These are phyloP conservation scores for Lentinula lateritia DNA, from an alignment of 768 basidiomycete genomes.

Conservation along the genomic window DNA sequence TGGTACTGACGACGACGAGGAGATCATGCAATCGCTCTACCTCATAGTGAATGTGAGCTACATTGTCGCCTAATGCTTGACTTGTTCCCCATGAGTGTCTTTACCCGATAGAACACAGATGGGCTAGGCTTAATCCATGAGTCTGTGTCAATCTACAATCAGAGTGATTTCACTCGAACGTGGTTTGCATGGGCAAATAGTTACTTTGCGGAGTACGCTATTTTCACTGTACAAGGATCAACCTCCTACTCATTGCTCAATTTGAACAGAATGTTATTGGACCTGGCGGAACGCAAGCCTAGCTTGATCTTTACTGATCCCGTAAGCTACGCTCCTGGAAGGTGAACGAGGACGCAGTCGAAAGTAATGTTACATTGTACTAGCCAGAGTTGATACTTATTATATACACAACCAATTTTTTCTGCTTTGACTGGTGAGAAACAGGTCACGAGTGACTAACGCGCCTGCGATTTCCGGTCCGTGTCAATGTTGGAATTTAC, in stretches of 20 bases:
- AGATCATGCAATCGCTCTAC: conserved; percentile 59
- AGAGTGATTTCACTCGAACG: conserved; percentile 54
- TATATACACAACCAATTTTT: not conserved
- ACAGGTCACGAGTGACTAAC: not conserved
- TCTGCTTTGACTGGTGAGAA: not conserved
- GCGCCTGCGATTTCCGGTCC: not conserved
- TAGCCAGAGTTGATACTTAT: not conserved
- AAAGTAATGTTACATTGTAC: not conserved
- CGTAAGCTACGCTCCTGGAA: conserved; percentile 37
- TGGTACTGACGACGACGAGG: conserved; percentile 66
- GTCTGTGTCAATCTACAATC: conserved; percentile 58
- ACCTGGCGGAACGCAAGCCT: conserved; percentile 71
- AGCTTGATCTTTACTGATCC: conserved; percentile 53
- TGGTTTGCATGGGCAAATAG: conserved; percentile 87
- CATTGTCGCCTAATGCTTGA: not conserved
- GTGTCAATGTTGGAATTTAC: not conserved
- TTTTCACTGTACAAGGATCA: not conserved
- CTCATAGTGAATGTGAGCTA: conserved; percentile 60
- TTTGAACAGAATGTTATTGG: conserved; percentile 50
- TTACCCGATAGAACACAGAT: conserved; percentile 51
- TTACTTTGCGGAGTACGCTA: conserved; percentile 60
- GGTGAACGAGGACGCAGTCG: not conserved
- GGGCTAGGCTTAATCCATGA: conserved; percentile 79
- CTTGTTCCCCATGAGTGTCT: conserved; percentile 3
- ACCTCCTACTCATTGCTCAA: not conserved